Evolutionary conservation across 352 stramenopile genomes (phyloP).

Genomic region (Peronospora belbahrii): DNA sequence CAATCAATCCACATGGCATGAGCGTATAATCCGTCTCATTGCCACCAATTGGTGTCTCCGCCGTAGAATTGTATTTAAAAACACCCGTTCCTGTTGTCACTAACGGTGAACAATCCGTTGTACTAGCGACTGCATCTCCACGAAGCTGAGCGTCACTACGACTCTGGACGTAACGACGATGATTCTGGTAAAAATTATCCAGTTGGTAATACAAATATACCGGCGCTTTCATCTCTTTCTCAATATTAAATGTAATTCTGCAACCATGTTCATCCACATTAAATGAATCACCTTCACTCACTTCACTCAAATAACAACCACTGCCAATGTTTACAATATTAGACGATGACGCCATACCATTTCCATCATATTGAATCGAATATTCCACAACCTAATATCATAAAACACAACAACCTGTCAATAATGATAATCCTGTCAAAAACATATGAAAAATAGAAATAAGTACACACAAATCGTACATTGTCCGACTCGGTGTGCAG

Average conservation of each 20-base stretch:
- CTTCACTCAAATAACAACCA: slow-evolving; percentile 54
- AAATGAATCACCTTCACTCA: slow-evolving; percentile 62
- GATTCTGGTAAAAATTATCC: slow-evolving; percentile 99
- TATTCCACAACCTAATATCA: slow-evolving; percentile 78
- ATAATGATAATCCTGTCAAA: slow-evolving; percentile 1
- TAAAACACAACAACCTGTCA: background rate
- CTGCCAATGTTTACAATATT: slow-evolving; percentile 53
- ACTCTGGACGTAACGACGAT: slow-evolving; percentile 90
- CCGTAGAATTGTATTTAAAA: slow-evolving; percentile 73
- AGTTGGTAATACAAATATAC: slow-evolving; percentile 99
- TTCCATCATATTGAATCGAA: slow-evolving; percentile 84
- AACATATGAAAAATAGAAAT: slow-evolving; percentile 1
- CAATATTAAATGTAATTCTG: slow-evolving; percentile 82
- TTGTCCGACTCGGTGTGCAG: slow-evolving; percentile 83
- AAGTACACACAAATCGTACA: slow-evolving; percentile 28
- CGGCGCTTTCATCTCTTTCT: slow-evolving; percentile 91
- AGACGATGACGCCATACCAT: slow-evolving; percentile 38
- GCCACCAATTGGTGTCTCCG: slow-evolving; percentile 23
- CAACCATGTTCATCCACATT: slow-evolving; percentile 50
- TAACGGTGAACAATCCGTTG: slow-evolving; percentile 80
- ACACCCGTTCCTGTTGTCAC: slow-evolving; percentile 28
- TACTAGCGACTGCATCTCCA: slow-evolving; percentile 52
- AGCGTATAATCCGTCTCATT: slow-evolving; percentile 58
- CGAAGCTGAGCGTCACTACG: slow-evolving; percentile 87
- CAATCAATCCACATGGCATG: slow-evolving; percentile 97